A percentile compares a stretch with the other conserved stretches of the same genome.
Evolutionary conservation across 2,329 filamentous ascomycete genomes (phyloP).

Genomic region (Ceratocystis huliohia): DNA sequence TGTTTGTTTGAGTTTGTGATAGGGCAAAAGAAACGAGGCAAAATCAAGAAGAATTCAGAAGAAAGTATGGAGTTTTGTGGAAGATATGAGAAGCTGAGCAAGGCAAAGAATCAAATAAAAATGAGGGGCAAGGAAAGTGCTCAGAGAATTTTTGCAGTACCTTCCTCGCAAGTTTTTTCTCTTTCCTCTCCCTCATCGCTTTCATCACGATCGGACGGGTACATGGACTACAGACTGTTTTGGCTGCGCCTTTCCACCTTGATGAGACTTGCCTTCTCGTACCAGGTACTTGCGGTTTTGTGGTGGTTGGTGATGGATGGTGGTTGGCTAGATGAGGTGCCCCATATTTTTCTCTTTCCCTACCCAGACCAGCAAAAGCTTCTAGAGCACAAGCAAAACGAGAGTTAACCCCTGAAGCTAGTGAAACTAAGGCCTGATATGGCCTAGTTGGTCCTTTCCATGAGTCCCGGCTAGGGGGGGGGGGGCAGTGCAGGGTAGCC

Average conservation of each 20-base stretch:
- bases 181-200: background rate
- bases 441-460: background rate
- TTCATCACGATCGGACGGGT: background rate
- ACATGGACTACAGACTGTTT: background rate
- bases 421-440: constrained; percentile 1
- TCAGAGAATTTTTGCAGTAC: background rate
- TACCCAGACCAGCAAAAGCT: background rate
- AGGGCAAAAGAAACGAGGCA: background rate
- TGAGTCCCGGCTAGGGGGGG: background rate
- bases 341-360: background rate
- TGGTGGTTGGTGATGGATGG: background rate
- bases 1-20: background rate
- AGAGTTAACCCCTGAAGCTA: background rate
- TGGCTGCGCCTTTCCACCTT: background rate
- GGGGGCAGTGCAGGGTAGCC: background rate
- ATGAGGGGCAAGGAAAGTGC: background rate
- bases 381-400: background rate
- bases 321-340: background rate
- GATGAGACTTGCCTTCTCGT: background rate
- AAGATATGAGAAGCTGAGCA: too few relatives aligned
- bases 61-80: background rate
- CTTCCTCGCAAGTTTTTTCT: background rate
- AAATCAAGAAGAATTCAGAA: background rate
- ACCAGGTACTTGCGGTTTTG: background rate
- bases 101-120: background rate